Conservation (phyloP, 2,329 filamentous ascomycete genomes). For the Dothideomycetes sp. region DNA sequence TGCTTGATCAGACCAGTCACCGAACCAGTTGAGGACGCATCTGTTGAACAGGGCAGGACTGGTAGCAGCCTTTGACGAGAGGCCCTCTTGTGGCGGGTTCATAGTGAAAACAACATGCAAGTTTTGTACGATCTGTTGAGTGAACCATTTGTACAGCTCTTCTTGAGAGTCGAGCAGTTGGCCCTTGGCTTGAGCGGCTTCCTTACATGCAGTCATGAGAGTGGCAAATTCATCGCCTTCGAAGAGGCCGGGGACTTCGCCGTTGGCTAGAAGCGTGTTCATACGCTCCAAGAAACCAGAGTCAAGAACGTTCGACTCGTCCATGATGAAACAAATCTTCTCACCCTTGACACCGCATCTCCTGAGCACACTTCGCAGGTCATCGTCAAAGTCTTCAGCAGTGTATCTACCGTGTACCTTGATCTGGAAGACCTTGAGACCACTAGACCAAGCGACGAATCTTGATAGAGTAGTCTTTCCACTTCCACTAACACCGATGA, state of each 20-base stretch:
- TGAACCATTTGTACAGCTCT: slow-evolving; percentile 99
- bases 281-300: slow-evolving; percentile 98
- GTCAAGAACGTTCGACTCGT: slow-evolving; percentile 96
- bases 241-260: slow-evolving; percentile 97
- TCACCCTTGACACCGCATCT: slow-evolving; percentile 95
- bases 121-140: slow-evolving; percentile 97
- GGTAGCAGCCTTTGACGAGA: slow-evolving; percentile 93
- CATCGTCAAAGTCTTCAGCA: slow-evolving; percentile 96
- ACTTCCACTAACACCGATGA: slow-evolving; percentile 96
- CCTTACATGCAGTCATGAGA: slow-evolving; percentile 98
- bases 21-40: slow-evolving; percentile 99
- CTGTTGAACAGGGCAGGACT: slow-evolving; percentile 98
- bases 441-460: slow-evolving; percentile 99
- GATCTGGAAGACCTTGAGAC: slow-evolving; percentile 97
- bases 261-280: slow-evolving; percentile 97
- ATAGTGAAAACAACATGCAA: slow-evolving; percentile 99
- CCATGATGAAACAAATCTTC: slow-evolving; percentile 99
- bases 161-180: slow-evolving; percentile 93
- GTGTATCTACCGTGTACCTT: slow-evolving; percentile 99
- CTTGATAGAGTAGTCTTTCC: slow-evolving; percentile 97
- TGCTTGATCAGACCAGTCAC: slow-evolving; percentile 98
- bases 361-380: slow-evolving; percentile 84
- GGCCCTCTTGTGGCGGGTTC: slow-evolving; percentile 93
- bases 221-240: slow-evolving; percentile 98
- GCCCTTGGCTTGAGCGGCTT: slow-evolving; percentile 92